These are phyloP conservation scores for Cladosporium sp. DNA, from an alignment of 2,329 filamentous ascomycete genomes.

Conservation along the genomic window DNA sequence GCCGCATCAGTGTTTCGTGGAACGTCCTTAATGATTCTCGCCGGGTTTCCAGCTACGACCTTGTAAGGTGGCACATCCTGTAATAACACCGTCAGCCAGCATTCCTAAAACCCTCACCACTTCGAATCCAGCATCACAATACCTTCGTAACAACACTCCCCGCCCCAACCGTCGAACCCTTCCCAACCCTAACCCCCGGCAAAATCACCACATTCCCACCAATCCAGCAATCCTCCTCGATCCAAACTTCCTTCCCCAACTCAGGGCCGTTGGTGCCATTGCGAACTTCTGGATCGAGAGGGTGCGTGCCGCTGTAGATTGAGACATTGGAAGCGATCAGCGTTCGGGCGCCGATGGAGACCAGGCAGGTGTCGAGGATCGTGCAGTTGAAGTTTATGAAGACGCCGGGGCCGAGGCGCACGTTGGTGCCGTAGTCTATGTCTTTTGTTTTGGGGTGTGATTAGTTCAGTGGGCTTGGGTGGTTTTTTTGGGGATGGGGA, in stretches of 20 bases:
- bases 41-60: slow-evolving; percentile 64
- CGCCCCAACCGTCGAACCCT: slow-evolving; percentile 69
- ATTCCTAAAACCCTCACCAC: not conserved
- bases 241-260: slow-evolving; percentile 63
- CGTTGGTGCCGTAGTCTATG: slow-evolving; percentile 74
- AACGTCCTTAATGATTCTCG: slow-evolving; percentile 46
- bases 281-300: slow-evolving; percentile 67
- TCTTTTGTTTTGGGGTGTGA: not conserved
- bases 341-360: slow-evolving; percentile 71
- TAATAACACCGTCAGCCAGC: slow-evolving; percentile 7
- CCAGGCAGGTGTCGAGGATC: slow-evolving; percentile 70
- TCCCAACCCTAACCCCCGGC: slow-evolving; percentile 72
- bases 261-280: slow-evolving; percentile 75
- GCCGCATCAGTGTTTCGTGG: slow-evolving; percentile 26
- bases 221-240: slow-evolving; percentile 79
- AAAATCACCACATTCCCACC: slow-evolving; percentile 67
- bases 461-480: too few species aligned
- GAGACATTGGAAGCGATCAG: slow-evolving; percentile 73
- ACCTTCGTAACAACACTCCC: slow-evolving; percentile 78
- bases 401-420: slow-evolving; percentile 64
- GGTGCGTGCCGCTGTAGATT: slow-evolving; percentile 72
- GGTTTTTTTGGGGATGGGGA: too few species aligned
- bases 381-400: slow-evolving; percentile 73
- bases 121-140: not conserved
- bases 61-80: slow-evolving; percentile 58